Evolutionary conservation across 208 protist species (phyloP).

Genomic region (Herpetomonas tarakana): DNA sequence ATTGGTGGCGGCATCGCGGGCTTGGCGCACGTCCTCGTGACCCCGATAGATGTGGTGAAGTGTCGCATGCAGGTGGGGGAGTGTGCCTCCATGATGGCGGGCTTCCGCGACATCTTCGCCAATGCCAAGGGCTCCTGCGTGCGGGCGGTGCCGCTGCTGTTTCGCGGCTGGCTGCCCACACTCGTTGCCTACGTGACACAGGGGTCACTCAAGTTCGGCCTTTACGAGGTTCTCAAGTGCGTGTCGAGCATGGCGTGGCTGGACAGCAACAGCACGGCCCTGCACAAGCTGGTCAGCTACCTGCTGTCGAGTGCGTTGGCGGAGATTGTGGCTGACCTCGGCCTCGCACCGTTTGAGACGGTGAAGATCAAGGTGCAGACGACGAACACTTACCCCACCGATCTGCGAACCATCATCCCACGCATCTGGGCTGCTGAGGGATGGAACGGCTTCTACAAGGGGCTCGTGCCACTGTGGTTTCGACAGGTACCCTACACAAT

Average conservation of each 20-base stretch:
- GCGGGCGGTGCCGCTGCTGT: constrained; percentile 35
- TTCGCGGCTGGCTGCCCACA: constrained; percentile 63
- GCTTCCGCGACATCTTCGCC: constrained; percentile 33
- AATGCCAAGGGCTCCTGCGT: constrained; percentile 25
- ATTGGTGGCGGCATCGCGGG: constrained; percentile 56
- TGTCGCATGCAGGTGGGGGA: constrained; percentile 83
- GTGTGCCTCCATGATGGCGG: constrained; percentile 36
- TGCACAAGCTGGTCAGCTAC: constrained; percentile 32
- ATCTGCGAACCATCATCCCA: constrained; percentile 33
- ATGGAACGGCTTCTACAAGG: constrained; percentile 76
- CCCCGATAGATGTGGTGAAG: constrained; percentile 77
- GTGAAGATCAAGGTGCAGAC: constrained; percentile 83
- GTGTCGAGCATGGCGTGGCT: constrained; percentile 12
- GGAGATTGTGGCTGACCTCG: constrained; percentile 68
- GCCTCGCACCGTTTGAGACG: constrained; percentile 68
- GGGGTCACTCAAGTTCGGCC: constrained; percentile 62
- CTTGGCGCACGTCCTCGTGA: constrained; percentile 56
- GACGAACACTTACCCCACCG: constrained; percentile 13
- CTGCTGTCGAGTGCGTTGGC: constrained; percentile 57
- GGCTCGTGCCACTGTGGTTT: constrained; percentile 86
- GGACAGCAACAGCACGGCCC: not conserved
- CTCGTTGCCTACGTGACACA: constrained; percentile 60
- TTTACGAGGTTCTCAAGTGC: constrained; percentile 84
- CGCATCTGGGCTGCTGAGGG: constrained; percentile 59
- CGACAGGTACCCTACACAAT: constrained; percentile 95